Conservation (phyloP, 305 asterid genomes). For the Fraxinus ornus region DNA sequence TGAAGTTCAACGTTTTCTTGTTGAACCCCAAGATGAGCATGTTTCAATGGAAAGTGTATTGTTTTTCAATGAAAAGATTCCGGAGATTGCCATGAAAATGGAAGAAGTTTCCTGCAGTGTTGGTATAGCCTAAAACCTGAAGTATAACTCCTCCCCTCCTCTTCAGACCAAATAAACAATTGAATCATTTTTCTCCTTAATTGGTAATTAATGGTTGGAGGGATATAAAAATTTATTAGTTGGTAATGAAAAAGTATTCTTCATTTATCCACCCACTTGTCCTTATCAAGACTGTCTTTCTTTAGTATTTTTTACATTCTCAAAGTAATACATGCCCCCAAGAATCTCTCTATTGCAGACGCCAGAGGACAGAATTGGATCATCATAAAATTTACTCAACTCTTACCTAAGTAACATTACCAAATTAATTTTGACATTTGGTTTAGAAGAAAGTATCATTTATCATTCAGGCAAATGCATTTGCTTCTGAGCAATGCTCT, state of each 20-base stretch:
- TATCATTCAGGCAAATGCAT: neutral
- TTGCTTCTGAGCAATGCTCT: neutral
- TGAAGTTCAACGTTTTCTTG: constrained; percentile 60
- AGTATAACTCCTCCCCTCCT: constrained; percentile 24
- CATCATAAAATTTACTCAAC: neutral
- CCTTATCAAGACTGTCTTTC: neutral
- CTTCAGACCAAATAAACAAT: constrained; percentile 3
- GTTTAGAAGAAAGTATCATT: neutral
- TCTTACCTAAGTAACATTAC: neutral
- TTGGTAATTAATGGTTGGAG: neutral
- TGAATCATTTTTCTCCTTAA: constrained; percentile 16
- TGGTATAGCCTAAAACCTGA: constrained; percentile 50
- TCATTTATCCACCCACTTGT: neutral
- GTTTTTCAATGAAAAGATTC: constrained; percentile 48
- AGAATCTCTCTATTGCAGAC: neutral
- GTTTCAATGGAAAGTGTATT: constrained; percentile 58
- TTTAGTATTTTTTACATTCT: neutral
- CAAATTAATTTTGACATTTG: neutral
- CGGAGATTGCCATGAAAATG: constrained; percentile 43
- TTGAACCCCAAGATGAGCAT: constrained; percentile 59
- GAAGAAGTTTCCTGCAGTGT: constrained; percentile 46
- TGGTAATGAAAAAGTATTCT: neutral
- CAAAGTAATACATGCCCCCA: neutral
- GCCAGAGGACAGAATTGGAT: neutral
- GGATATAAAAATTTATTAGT: constrained; percentile 1